A percentile compares a stretch with the other conserved stretches of the same genome.
phyloP scores from a whole-genome alignment of 1,284 basidiomycete genomes.

The Agaricales sp. region DNA sequence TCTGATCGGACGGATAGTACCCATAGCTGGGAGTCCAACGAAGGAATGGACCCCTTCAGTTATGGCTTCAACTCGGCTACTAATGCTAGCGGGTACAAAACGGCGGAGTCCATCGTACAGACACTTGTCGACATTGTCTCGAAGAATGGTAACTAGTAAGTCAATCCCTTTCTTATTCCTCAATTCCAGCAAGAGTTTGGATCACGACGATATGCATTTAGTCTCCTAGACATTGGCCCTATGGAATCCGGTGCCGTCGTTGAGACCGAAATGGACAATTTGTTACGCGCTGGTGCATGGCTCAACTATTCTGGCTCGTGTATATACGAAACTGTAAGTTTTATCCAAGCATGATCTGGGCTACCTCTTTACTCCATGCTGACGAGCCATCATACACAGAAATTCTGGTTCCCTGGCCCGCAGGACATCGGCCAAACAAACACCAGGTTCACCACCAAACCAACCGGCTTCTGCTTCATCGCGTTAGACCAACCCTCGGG shows the following conservation, averaged over 20 bases:
- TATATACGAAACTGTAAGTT: background rate
- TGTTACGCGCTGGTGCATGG: background rate
- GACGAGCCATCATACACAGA: too few relatives aligned
- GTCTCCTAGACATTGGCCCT: background rate
- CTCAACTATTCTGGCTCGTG: background rate
- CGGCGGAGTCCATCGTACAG: background rate
- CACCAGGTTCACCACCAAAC: background rate
- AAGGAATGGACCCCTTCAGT: conserved; percentile 1
- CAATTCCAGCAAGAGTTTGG: background rate
- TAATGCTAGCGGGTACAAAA: background rate
- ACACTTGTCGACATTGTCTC: background rate
- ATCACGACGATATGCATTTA: too few relatives aligned
- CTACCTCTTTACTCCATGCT: too few relatives aligned
- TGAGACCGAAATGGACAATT: background rate
- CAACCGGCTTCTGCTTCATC: background rate
- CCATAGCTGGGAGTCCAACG: background rate
- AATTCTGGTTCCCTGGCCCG: background rate
- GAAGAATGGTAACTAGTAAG: background rate
- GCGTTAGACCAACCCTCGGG: background rate
- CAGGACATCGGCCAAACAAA: background rate
- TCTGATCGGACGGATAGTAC: background rate
- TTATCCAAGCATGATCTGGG: too few relatives aligned
- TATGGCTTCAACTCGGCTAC: background rate
- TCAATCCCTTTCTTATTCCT: too few relatives aligned
- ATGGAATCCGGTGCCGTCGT: background rate